These are phyloP conservation scores for Austropuccinia psidii DNA, from an alignment of 1,284 basidiomycete species.

Conservation along the genomic window DNA sequence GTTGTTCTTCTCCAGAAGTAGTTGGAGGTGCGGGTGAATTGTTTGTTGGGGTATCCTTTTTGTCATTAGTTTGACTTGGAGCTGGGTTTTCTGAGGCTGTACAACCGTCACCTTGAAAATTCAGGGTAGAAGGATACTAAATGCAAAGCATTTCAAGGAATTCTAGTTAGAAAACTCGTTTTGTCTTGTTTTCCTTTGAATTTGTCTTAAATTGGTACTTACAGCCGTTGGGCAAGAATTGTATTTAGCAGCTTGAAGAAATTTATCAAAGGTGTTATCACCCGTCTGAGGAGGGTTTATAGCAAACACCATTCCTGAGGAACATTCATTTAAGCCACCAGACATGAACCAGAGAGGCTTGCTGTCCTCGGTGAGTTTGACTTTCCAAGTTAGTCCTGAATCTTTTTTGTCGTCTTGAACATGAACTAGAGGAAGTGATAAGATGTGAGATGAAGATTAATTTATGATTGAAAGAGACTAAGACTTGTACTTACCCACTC, in stretches of 20 bases:
- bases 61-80: neutral
- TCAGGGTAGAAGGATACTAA: slow-evolving; percentile 1
- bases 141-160: neutral
- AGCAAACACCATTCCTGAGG: slow-evolving; percentile 36
- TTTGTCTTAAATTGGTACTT: neutral
- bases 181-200: neutral
- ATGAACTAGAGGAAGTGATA: slow-evolving; percentile 8
- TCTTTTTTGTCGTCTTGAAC: slow-evolving; percentile 15
- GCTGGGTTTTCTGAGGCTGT: neutral
- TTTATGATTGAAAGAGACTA: neutral
- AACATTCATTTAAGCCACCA: slow-evolving; percentile 18
- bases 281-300: slow-evolving; percentile 19
- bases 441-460: neutral
- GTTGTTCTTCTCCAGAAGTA: neutral
- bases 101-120: slow-evolving; percentile 22
- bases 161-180: neutral
- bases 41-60: no score
- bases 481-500: slow-evolving; percentile 19
- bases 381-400: slow-evolving; percentile 20
- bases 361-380: slow-evolving; percentile 28
- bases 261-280: slow-evolving; percentile 15
- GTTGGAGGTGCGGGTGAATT: neutral
- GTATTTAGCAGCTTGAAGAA: slow-evolving; percentile 7
- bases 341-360: slow-evolving; percentile 37
- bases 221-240: slow-evolving; percentile 25